Conservation (phyloP, 2,329 filamentous ascomycete genomes). For the Pseudophaeomoniella oleicola region DNA sequence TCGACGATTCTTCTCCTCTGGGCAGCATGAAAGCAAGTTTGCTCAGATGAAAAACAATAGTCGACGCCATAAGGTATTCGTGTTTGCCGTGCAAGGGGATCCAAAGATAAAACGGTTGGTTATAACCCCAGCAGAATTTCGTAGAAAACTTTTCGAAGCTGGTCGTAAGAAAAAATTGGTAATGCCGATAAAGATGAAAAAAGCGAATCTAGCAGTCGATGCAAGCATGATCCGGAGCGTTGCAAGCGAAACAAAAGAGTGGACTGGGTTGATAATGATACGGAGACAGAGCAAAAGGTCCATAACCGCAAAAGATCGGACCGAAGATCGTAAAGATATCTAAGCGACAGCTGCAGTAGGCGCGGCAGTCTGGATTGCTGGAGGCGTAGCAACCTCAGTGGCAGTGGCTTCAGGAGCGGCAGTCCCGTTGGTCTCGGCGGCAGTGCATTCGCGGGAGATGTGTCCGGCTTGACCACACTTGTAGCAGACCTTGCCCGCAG, state of each 20-base stretch:
- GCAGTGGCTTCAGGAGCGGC: constrained; percentile 19
- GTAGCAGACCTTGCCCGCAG: constrained; percentile 96
- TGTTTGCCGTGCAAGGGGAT: constrained; percentile 1
- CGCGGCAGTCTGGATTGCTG: constrained; percentile 10
- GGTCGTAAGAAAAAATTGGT: neutral
- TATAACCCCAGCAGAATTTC: constrained; percentile 3
- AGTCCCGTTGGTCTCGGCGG: constrained; percentile 41
- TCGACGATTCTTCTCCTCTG: neutral
- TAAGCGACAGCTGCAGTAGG: constrained; percentile 28
- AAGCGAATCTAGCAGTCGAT: constrained; percentile 1
- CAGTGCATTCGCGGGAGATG: constrained; percentile 90
- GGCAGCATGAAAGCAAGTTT: neutral
- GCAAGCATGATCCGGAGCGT: constrained; percentile 1
- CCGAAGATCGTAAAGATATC: too few relatives aligned
- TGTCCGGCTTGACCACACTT: constrained; percentile 90
- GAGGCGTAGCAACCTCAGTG: constrained; percentile 18
- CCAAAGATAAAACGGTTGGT: constrained; percentile 4
- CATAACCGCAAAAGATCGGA: neutral
- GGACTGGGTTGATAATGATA: neutral
- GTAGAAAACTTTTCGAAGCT: neutral
- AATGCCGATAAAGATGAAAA: constrained; percentile 1
- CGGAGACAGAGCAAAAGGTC: neutral
- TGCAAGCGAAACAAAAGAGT: constrained; percentile 2
- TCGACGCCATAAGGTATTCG: constrained; percentile 2
- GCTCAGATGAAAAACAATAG: constrained; percentile 3